These are phyloP conservation scores for Schizosaccharomyces versatilis DNA, from an alignment of 1,139 yeast genomes.

Conservation along the genomic window DNA sequence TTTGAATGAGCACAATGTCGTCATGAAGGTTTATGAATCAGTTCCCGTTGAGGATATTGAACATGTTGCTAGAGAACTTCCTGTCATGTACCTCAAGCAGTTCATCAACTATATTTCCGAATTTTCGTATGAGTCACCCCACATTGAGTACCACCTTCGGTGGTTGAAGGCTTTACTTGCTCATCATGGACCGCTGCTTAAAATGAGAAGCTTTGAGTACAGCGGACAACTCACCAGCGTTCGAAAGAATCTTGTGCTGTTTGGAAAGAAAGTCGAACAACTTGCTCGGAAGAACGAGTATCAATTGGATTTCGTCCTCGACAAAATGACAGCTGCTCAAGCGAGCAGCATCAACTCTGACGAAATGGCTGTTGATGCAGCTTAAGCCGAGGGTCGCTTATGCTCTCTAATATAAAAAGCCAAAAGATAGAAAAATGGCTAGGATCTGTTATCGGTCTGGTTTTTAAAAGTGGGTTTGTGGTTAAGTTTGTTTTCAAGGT, in stretches of 20 bases:
- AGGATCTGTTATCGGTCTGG: no score
- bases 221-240: conserved; percentile 36
- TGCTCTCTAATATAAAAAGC: no score
- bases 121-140: conserved; percentile 52
- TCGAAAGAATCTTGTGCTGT: conserved; percentile 41
- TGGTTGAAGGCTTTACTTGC: conserved; percentile 58
- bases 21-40: conserved; percentile 50
- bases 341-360: no score
- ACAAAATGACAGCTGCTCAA: not conserved
- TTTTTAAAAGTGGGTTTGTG: no score
- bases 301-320: conserved; percentile 24
- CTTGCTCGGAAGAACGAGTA: conserved; percentile 36
- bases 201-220: conserved; percentile 39
- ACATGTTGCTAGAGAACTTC: conserved; percentile 44
- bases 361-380: no score
- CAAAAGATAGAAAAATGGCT: no score
- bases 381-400: no score
- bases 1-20: conserved; percentile 55
- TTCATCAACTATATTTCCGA: conserved; percentile 52
- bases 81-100: conserved; percentile 51
- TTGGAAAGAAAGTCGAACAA: conserved; percentile 50
- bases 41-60: conserved; percentile 57
- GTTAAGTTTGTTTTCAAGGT: no score
- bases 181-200: conserved; percentile 58
- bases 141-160: conserved; percentile 56